Evolutionary conservation across 768 basidiomycete species (phyloP), one percentile per base, ranked within the genome.

Genomic region (Mycena vitilis): DNA sequence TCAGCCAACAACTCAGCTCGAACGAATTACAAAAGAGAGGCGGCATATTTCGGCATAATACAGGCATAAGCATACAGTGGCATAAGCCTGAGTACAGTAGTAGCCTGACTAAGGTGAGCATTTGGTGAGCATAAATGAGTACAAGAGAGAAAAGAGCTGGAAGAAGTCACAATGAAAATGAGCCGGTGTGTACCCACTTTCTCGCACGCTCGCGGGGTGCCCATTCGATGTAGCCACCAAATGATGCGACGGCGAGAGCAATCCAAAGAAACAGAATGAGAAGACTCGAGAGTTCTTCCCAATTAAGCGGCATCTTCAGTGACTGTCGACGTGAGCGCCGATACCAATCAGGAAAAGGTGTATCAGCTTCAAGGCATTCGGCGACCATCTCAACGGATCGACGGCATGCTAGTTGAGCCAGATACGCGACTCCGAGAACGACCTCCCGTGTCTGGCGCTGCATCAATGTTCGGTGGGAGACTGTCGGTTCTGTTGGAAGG

Each of bases 161-260:
- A 30, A 30, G 30, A 30, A 61, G 60, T 64, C 56, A 71, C 25
- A 71, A 49, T 6, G 63, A 65, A 16, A 72, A 62, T 38, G 66
- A 69, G 4, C 71, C 71, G 6, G 71, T 72, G 44, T 64, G 57
- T 13, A 63, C 71, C 71, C 71, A 72, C 22, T 66, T 68, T 36
- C 71, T 55, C 36, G 67, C 64, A 9, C 71, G 66, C 48, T 72
- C 71, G 22, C 42, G 25, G 20, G 71, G 71, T 16, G 63, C 63
- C 40, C 10, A 40, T 40, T 40, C 40, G 40, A 40, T 15, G 40
- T 40, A 40, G 15, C 40, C 40, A 40, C 40, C 40, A 15, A 40
- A 40, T 40, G 40, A 11, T 15, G 40, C 40, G 11, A 40, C 40
- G 2, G 40, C 60, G 10, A 69, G 38, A 10, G 36, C 45, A 20